Percentiles rank a stretch among this genome's conserved stretches.
phyloP scores from a whole-genome alignment of 176 grass and related monocot genomes.

The Rhynchospora pubera region DNA sequence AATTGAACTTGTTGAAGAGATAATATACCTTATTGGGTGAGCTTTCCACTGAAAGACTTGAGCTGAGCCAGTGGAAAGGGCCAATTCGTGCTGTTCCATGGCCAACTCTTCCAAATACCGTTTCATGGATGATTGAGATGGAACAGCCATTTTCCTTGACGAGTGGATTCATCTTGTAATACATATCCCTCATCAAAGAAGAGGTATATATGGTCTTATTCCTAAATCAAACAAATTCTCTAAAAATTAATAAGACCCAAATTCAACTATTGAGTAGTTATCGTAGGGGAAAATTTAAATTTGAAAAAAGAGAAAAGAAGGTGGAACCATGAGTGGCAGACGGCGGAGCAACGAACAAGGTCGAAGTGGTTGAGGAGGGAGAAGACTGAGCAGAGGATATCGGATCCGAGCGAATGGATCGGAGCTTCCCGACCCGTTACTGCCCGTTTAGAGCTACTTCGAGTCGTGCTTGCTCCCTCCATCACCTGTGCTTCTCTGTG shows the following conservation, averaged over 20 bases:
- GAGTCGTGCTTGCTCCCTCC: conserved; percentile 37
- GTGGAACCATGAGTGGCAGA: conserved; percentile 70
- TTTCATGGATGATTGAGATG: conserved; percentile 24
- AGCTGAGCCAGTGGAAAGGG: conserved; percentile 35
- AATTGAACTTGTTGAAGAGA: conserved; percentile 9
- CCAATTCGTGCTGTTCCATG: conserved; percentile 49
- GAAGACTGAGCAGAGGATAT: conserved; percentile 61
- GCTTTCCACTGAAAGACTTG: conserved; percentile 70
- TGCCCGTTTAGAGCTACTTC: neutral
- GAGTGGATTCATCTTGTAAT: conserved; percentile 67
- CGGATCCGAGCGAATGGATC: conserved; percentile 39
- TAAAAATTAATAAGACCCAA: conserved; percentile 15
- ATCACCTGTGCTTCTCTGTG: too few species aligned
- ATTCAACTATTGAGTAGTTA: too few species aligned
- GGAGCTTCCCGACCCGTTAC: neutral
- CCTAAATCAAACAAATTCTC: conserved; percentile 29
- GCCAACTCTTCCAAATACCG: conserved; percentile 53
- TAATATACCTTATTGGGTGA: conserved; percentile 44
- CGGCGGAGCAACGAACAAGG: conserved; percentile 74
- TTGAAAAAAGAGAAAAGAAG: neutral
- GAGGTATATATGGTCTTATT: conserved; percentile 40
- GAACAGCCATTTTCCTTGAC: conserved; percentile 21
- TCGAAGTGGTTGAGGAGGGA: conserved; percentile 76
- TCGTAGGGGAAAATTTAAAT: neutral
- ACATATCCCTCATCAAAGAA: conserved; percentile 65